These are phyloP conservation scores for Liquidambar formosana DNA, from an alignment of 164 flowering plant genomes.

Conservation along the genomic window DNA sequence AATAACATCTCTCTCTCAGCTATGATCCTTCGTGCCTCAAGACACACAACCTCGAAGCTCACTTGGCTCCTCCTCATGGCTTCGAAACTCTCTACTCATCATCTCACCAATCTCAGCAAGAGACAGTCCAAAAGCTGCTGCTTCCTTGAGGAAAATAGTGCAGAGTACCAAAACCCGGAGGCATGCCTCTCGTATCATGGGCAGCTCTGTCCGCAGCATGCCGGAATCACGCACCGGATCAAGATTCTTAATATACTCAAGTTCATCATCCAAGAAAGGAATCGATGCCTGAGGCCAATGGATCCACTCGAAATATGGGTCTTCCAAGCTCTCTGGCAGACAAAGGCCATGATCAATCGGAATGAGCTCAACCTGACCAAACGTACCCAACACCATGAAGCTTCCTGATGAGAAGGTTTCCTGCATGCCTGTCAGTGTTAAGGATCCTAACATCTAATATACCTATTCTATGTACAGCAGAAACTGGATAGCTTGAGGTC, in stretches of 20 bases:
- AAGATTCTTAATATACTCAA: constrained; percentile 28
- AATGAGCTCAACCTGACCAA: constrained; percentile 29
- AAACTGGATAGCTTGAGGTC: constrained; percentile 23
- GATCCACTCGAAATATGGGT: constrained; percentile 39
- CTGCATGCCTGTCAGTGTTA: constrained; percentile 35
- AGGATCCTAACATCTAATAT: constrained; percentile 33
- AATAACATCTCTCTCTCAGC: constrained; percentile 9
- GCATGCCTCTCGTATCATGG: constrained; percentile 37
- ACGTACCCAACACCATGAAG: constrained; percentile 21
- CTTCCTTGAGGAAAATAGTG: constrained; percentile 32
- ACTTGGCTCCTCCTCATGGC: constrained; percentile 28
- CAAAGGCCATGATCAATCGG: constrained; percentile 39
- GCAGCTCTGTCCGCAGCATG: constrained; percentile 30
- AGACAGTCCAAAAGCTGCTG: constrained; percentile 31
- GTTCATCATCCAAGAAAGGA: constrained; percentile 32
- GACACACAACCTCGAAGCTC: constrained; percentile 30
- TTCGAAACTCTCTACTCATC: constrained; percentile 31
- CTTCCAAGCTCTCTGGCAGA: constrained; percentile 33
- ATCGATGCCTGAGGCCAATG: constrained; percentile 39
- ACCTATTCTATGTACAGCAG: constrained; percentile 16
- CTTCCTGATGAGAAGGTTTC: constrained; percentile 32
- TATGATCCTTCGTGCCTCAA: constrained; percentile 24
- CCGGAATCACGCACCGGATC: constrained; percentile 24
- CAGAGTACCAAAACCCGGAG: constrained; percentile 28
- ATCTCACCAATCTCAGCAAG: constrained; percentile 40